Evolutionary conservation across 208 protist species (phyloP), one percentile per base, ranked within the genome.

Genomic region (Trypanosoma avium): DNA sequence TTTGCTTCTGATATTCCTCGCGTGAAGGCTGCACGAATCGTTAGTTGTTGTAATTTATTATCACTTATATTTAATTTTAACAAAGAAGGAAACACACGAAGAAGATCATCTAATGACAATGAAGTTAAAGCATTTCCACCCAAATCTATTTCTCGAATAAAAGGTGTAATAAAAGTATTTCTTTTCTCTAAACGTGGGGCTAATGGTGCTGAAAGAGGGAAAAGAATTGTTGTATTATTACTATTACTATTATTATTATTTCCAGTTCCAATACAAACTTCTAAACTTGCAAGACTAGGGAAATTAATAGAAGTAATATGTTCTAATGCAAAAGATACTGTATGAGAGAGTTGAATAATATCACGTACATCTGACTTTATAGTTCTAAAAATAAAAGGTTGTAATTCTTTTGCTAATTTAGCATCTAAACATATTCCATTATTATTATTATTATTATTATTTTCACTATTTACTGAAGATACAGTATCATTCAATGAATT

Each of bases 1-100:
- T 82, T 82, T 0, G 86, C 90, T 0, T 84, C 86, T 9, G 80
- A 70, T 15, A 91, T 73, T 36, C 79, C 74, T 15, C 86, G 90
- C 55, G 45, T 60, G 54, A 46, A 65, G 50, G 70, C 55, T 48
- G 35, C 21, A 1, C 55, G 48, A 48, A 57, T 58, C 24, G 22
- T 57, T 15, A 65, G 4, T 36, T 15, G 46, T 26, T 27, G 45
- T 6, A 86, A 29, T 38, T 49, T 32, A 61, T 88, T 85, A 46
- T 90, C 78, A 4, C 69, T 81, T 3, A 92, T 7, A 9, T 46
- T 66, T 3, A 95, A 59, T 3, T 54, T 50, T 19, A 47, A 55
- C 19, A 95, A 43, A 0, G 62, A 47, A 3, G 86, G 71, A 48
- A 92, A 91, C 3, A 77, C 61, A 36, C 68, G 63, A 9, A 90